Evolutionary conservation across 306 rosid genomes (phyloP), one percentile per base, ranked within the genome.

Genomic region (Prunus campanulata): DNA sequence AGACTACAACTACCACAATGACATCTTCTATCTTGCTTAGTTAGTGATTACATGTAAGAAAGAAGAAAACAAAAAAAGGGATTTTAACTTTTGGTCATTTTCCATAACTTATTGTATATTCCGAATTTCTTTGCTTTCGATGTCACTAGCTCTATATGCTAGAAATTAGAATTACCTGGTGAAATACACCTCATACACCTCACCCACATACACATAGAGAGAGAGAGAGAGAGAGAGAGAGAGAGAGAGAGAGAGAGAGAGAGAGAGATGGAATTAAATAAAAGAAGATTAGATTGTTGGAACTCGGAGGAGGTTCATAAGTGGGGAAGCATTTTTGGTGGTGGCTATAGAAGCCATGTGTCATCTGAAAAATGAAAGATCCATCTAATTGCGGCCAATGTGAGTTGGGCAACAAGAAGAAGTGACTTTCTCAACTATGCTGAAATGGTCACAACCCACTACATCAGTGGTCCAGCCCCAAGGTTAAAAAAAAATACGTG

Each of bases 371-470:
- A 6, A 24, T 11, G 68, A 57, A 57, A 57, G 66, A 44, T 55
- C 57, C 44, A 6, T 18, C 66, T 62, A 20, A n/a, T 35, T 55
- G 52, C 75, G 14, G 57, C 29, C 3, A 18, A 55, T 72, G 76
- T 39, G 24, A 66, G 51, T 55, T 39, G 24, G 66, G 51, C 68
- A 57, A 30, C 46, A 30, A 15, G 16, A 1, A 0, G 2, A 51
- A 16, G 20, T 5, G 44, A 60, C 39, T 0, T 60, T 25, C 19
- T 27, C 39, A 2, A 16, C 19, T 25, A 3, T 5, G 32, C 44
- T 11, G 49, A 65, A 35, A 65, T 11, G 13, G 49, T 65, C 50
- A 11, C 35, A 19, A 47, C 70, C 77, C 77, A 74, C 69, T 60
- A 19, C 59, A 16, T 7, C 6, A 11, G 48, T 61, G 77, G 52